Conservation (phyloP, 768 basidiomycete genomes). For the Boletus pseudopeckii region DNA sequence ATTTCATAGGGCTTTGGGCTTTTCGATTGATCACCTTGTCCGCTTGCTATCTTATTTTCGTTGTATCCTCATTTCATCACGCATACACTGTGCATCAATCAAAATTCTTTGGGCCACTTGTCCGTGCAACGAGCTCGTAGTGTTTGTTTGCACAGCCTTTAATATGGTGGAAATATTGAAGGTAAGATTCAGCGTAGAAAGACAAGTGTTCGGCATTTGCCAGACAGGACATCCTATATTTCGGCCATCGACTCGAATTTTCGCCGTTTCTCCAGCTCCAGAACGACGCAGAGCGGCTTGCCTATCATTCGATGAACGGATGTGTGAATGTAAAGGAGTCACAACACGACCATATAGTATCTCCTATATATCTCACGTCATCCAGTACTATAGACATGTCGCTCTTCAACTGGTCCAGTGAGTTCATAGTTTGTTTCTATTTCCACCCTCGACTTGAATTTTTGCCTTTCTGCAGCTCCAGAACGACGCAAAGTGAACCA, state of each 20-base stretch:
- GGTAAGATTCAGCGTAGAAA: no score
- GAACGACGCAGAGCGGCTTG: conserved; percentile 8
- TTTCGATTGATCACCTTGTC: conserved; percentile 67
- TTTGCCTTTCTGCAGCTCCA: conserved; percentile 20
- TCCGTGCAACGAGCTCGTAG: neutral
- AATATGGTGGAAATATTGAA: no score
- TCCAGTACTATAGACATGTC: no score
- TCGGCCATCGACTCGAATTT: neutral
- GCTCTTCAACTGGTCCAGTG: conserved; percentile 1
- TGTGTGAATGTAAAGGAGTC: no score
- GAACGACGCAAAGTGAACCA: conserved; percentile 11
- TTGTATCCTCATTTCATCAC: conserved; percentile 17
- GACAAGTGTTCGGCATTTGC: no score
- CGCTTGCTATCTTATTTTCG: conserved; percentile 26
- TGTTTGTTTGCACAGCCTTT: no score
- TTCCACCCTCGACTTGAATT: neutral
- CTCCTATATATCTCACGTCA: no score
- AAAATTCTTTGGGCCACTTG: conserved; percentile 42
- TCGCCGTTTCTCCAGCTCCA: conserved; percentile 26
- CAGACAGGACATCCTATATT: no score
- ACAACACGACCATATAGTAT: no score
- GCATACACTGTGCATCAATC: conserved; percentile 37
- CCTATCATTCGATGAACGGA: no score
- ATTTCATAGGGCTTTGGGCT: conserved; percentile 85
- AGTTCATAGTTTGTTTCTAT: neutral